Percentiles rank a stretch among this genome's conserved stretches.
These are phyloP conservation scores for Isochrysis galbana DNA, from an alignment of 78 protist species.

Conservation along the genomic window DNA sequence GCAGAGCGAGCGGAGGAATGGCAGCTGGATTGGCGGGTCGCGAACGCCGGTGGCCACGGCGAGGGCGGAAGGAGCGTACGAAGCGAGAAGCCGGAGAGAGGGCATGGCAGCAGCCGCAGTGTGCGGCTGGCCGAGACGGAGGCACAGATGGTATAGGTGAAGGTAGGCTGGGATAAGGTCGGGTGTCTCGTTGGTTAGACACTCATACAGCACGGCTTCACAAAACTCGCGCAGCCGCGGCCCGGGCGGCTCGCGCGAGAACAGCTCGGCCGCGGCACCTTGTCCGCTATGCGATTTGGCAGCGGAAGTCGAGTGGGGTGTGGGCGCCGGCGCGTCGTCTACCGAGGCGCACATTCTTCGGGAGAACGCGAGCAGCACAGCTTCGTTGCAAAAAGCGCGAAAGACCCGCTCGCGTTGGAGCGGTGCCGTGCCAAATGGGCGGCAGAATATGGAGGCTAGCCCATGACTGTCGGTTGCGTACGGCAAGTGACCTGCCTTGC, in stretches of 20 bases:
- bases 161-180: neutral
- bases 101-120: slow-evolving; percentile 10
- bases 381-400: neutral
- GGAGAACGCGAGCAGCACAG: neutral
- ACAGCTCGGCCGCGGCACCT: neutral
- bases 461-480: neutral
- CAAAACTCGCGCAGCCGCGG: neutral
- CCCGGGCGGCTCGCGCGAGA: neutral
- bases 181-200: neutral
- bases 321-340: neutral
- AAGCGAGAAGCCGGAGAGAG: too few species aligned
- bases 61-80: too few species aligned
- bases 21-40: neutral
- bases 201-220: neutral
- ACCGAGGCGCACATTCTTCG: neutral
- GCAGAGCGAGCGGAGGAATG: neutral
- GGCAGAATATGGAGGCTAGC: neutral
- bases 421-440: neutral
- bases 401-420: neutral
- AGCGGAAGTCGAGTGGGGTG: neutral
- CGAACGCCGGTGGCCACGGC: too few species aligned
- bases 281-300: neutral
- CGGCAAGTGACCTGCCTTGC: slow-evolving; percentile 16
- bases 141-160: neutral
- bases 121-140: neutral